Evolutionary conservation across 768 basidiomycete species (phyloP).

Genomic region (Stropharia rugosoannulata): DNA sequence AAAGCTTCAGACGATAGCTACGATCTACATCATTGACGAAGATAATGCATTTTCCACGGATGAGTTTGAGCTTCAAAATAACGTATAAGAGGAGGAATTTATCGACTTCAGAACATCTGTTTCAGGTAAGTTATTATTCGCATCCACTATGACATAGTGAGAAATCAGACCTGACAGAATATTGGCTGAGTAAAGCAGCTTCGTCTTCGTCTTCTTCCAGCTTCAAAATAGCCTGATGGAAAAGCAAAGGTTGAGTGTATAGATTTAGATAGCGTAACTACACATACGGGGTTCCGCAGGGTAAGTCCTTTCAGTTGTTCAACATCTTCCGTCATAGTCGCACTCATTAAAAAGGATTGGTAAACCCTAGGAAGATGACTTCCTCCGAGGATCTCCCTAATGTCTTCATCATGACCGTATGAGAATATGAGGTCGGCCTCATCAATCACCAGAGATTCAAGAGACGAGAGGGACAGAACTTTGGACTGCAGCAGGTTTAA

Average conservation of each 20-base stretch:
- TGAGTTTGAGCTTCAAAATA: constrained; percentile 92
- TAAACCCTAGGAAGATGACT: constrained; percentile 76
- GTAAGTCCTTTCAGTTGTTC: constrained; percentile 87
- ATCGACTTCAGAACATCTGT: constrained; percentile 88
- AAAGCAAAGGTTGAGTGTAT: not conserved
- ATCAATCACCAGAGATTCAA: constrained; percentile 92
- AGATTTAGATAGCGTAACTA: not conserved
- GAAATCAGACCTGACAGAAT: constrained; percentile 64
- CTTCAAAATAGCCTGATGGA: constrained; percentile 71
- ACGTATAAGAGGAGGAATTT: constrained; percentile 97
- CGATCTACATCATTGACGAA: constrained; percentile 97
- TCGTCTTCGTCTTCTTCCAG: constrained; percentile 89
- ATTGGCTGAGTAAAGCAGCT: constrained; percentile 79
- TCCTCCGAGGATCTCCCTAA: constrained; percentile 67
- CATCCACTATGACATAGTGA: not conserved
- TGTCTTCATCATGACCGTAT: constrained; percentile 93
- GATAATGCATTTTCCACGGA: constrained; percentile 93
- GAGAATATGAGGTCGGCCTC: constrained; percentile 97
- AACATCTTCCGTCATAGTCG: constrained; percentile 96
- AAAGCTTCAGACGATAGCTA: constrained; percentile 94
- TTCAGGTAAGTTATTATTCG: constrained; percentile 1
- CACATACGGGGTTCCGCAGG: constrained; percentile 80
- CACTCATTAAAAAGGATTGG: constrained; percentile 95
- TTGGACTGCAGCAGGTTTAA: constrained; percentile 34
- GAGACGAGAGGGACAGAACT: constrained; percentile 55